Evolutionary conservation across 1,139 yeast species (phyloP), one percentile per base, ranked within the genome.

Genomic region (Yamadazyma pseudoaaseri): DNA sequence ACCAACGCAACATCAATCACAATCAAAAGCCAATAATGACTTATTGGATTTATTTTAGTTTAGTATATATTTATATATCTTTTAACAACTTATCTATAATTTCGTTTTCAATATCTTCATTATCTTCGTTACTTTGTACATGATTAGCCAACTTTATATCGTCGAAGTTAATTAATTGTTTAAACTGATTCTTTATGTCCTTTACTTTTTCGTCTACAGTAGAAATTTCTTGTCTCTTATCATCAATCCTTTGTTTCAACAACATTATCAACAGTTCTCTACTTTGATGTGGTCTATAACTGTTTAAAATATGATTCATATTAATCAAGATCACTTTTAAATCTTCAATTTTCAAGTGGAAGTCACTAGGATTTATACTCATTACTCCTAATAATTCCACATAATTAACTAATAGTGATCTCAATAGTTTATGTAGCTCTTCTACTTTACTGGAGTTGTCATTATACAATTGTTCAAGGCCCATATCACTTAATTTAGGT

Each of bases 211-310:
- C 54, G 26, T 77, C 73, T 18, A 80, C 77, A 24, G 64, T 58
- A 16, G 55, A 56, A n/a, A 79, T 79, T 45, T 81, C 86, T 7
- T 52, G 50, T 39, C 59, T 63, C 46, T 80, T 80, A 27, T 62
- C 56, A 30, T 71, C 79, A 17, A 82, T 70, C 49, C 81, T 84
- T 34, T 78, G 80, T 49, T 76, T 79, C 55, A 87, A 63, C 36
- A 85, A 62, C 71, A 81, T 68, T 30, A 85, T 81, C 45, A 87
- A 70, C 39, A 87, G 80, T 49, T 87, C 96, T 29, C 95, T 68
- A 6, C 90, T 81, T 52, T 87, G 96, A 55, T 87, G 96, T 0
- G 96, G 96, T 37, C 96, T 66, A 58, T 86, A 87, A 35, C 86
- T 86, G 56, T 87, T 87, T 40, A 87, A 61, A 35, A 87, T 60